These are phyloP conservation scores for Melanomma pulvis-pyrius DNA, from an alignment of 495 filamentous ascomycete species.

Conservation along the genomic window DNA sequence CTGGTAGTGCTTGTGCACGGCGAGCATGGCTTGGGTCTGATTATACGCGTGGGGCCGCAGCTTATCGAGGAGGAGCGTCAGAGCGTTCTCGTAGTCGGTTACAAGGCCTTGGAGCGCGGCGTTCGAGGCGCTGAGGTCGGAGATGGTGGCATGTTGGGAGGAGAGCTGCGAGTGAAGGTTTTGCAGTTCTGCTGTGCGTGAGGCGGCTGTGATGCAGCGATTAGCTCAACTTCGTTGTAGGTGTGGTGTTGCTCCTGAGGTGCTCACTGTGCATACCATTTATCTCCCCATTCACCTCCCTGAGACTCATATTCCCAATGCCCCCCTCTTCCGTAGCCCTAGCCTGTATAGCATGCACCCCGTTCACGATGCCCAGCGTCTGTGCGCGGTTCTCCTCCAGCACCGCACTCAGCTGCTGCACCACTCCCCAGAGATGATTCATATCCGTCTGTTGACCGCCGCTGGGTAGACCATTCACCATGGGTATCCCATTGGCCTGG, in stretches of 20 bases:
- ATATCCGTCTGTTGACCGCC: slow-evolving; percentile 87
- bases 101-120: slow-evolving; percentile 58
- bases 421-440: slow-evolving; percentile 80
- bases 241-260: not conserved
- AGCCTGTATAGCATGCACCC: slow-evolving; percentile 65
- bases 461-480: slow-evolving; percentile 38
- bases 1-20: slow-evolving; percentile 64
- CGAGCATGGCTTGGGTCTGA: slow-evolving; percentile 61
- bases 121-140: slow-evolving; percentile 54
- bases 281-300: slow-evolving; percentile 33
- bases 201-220: slow-evolving; percentile 13
- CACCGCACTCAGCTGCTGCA: slow-evolving; percentile 76
- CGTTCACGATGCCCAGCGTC: slow-evolving; percentile 71
- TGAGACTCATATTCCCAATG: not conserved
- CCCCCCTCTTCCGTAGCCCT: slow-evolving; percentile 37
- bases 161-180: slow-evolving; percentile 58
- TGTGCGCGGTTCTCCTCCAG: slow-evolving; percentile 77
- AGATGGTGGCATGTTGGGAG: slow-evolving; percentile 53
- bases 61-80: slow-evolving; percentile 62
- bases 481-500: slow-evolving; percentile 23
- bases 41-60: slow-evolving; percentile 64
- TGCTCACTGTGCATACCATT: slow-evolving; percentile 25
- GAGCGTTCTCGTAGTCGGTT: slow-evolving; percentile 58
- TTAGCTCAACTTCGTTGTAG: not conserved
- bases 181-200: slow-evolving; percentile 36